Percentiles rank a stretch among this genome's conserved stretches.
Conservation (phyloP, 768 basidiomycete species). For the Phanerochaete sordida region DNA sequence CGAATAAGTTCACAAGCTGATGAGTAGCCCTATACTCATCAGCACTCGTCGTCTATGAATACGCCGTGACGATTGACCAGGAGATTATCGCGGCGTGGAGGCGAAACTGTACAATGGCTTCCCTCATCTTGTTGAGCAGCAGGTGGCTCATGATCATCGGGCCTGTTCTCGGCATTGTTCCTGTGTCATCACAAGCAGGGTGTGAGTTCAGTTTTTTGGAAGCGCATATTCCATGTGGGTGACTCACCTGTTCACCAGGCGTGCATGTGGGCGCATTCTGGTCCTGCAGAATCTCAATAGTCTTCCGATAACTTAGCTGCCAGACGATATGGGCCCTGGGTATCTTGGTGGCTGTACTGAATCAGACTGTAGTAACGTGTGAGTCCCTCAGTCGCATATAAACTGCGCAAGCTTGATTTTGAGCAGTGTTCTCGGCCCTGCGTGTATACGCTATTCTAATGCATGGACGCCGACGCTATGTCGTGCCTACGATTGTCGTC, state of each 20-base stretch:
- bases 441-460: neutral
- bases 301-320: too few relatives aligned
- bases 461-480: too few relatives aligned
- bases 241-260: neutral
- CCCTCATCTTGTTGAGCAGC: neutral
- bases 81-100: neutral
- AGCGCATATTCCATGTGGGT: neutral
- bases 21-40: too few relatives aligned
- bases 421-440: neutral
- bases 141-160: neutral
- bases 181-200: neutral
- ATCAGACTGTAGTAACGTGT: too few relatives aligned
- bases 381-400: too few relatives aligned
- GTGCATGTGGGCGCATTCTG: too few relatives aligned
- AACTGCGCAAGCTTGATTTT: too few relatives aligned
- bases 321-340: too few relatives aligned
- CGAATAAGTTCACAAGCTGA: too few relatives aligned
- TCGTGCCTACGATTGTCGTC: too few relatives aligned
- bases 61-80: neutral
- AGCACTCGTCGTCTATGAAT: conserved; percentile 1
- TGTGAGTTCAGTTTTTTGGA: neutral
- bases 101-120: neutral
- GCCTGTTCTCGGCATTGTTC: neutral
- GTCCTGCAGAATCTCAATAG: too few relatives aligned
- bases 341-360: too few relatives aligned